Evolutionary conservation across 2,329 filamentous ascomycete genomes (phyloP).

Genomic region (Ampelomyces quisqualis): DNA sequence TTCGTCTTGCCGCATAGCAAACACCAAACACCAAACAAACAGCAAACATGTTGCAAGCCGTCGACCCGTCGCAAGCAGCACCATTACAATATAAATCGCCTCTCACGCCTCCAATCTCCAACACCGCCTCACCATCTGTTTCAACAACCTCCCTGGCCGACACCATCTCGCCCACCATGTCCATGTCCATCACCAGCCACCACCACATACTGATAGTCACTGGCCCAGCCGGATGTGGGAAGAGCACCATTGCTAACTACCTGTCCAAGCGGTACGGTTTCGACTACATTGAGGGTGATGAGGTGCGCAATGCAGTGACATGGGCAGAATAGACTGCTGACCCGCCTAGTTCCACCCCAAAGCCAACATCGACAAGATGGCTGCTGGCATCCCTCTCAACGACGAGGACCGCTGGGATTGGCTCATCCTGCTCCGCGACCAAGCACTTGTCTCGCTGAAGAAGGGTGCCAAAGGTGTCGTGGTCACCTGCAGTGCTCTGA

Average conservation of each 20-base stretch:
- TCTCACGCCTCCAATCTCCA: constrained; percentile 34
- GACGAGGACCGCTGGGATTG: constrained; percentile 98
- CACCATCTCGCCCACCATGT: constrained; percentile 24
- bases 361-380: constrained; percentile 76
- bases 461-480: constrained; percentile 65
- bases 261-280: constrained; percentile 48
- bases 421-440: constrained; percentile 61
- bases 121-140: constrained; percentile 26
- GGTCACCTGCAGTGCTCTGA: constrained; percentile 91
- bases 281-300: constrained; percentile 55
- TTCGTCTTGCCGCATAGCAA: too few species aligned
- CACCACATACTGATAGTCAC: constrained; percentile 56
- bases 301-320: constrained; percentile 46
- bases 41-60: constrained; percentile 39
- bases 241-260: constrained; percentile 54
- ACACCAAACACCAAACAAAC: constrained; percentile 3
- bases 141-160: constrained; percentile 19
- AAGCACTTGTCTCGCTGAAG: constrained; percentile 43
- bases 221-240: constrained; percentile 56
- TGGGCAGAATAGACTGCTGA: too few species aligned
- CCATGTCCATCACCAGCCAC: constrained; percentile 39
- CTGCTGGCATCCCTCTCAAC: constrained; percentile 75
- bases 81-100: constrained; percentile 35
- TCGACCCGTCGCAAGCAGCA: constrained; percentile 30
- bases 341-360: constrained; percentile 50